Base-by-base conservation (phyloP, 352 stramenopile species). In the Phytophthora ramorum region DNA sequence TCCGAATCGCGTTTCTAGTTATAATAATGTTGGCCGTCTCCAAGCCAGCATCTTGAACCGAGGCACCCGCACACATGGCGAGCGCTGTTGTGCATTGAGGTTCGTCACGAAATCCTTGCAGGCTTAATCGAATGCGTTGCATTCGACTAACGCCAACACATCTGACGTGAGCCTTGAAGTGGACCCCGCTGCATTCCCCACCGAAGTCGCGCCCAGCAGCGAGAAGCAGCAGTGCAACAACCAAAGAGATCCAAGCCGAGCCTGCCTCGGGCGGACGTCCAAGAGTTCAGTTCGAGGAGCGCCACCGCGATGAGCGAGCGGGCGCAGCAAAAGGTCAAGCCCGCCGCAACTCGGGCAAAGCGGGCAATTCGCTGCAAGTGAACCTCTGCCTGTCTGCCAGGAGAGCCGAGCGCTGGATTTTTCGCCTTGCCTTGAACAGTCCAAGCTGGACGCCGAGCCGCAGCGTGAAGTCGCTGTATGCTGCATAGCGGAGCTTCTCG, bases 221-320 rank as follows among this genome's bases (percentile, higher is more conserved):
- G 10, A 38, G 4, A 13, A 38, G 32, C 32, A 38, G 13, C 32
- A 38, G 32, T 32, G 8, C 9, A 38, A 4, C 32, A 38, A 16
- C 32, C 32, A 38, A 38, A 38, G 32, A 1, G 4, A 7, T 3
- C 32, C 32, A 16, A 38, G 9, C 32, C 37, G 5, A 19, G 37
- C 13, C 9, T 38, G 4, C 32, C 32, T 38, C 32, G 32, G 10
- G 12, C 2, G 12, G 3, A 20, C 40, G n/a, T 22, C 46, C 17
- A 56, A 61, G 48, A 66, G 63, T 57, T 48, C 63, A 66, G 63
- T 71, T 71, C 55, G 41, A 35, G 17, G 46, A 20, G 48, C 61
- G 48, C 55, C 48, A 24, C 7, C 24, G 43, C 55, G 43, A 68
- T 68, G 51, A 26, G 44, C 43, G 40, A 24, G 10, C 30, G 17